Conservation (phyloP, 306 rosid species). For the Vicia villosa region DNA sequence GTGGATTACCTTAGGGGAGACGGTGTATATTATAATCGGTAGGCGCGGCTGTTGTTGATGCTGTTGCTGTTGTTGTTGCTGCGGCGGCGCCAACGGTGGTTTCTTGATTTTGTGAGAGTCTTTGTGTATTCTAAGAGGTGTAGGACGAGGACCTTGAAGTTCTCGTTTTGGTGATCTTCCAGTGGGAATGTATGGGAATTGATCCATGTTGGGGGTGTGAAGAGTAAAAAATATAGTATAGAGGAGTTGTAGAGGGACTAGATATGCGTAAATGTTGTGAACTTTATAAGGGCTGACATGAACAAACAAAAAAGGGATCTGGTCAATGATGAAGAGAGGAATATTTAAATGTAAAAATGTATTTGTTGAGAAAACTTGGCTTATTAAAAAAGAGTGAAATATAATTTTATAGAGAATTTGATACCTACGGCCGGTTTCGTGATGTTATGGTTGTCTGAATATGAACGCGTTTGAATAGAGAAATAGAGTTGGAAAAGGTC, state of each 20-base stretch:
- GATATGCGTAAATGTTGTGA: constrained; percentile 31
- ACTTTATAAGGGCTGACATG: constrained; percentile 31
- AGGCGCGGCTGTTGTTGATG: constrained; percentile 52
- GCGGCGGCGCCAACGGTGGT: constrained; percentile 58
- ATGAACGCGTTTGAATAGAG: constrained; percentile 44
- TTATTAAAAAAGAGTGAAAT: constrained; percentile 5
- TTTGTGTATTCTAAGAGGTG: constrained; percentile 64
- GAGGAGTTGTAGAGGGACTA: background rate
- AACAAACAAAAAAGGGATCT: constrained; percentile 37
- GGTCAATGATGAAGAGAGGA: constrained; percentile 46
- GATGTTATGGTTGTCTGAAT: constrained; percentile 52
- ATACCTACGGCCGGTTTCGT: constrained; percentile 60
- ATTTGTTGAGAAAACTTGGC: constrained; percentile 38
- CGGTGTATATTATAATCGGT: constrained; percentile 77
- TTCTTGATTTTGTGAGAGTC: constrained; percentile 80
- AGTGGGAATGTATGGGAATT: constrained; percentile 30
- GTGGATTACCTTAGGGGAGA: constrained; percentile 80
- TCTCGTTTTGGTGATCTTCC: constrained; percentile 71
- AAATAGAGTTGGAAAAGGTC: constrained; percentile 47
- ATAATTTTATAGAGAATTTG: background rate
- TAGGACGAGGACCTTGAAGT: constrained; percentile 81
- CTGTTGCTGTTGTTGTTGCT: background rate
- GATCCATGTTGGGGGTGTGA: constrained; percentile 35
- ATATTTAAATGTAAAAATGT: no score
- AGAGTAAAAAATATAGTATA: background rate